Base-by-base conservation (phyloP, 805 yeast genomes). In the Schwanniomyces pseudopolymorphus region DNA sequence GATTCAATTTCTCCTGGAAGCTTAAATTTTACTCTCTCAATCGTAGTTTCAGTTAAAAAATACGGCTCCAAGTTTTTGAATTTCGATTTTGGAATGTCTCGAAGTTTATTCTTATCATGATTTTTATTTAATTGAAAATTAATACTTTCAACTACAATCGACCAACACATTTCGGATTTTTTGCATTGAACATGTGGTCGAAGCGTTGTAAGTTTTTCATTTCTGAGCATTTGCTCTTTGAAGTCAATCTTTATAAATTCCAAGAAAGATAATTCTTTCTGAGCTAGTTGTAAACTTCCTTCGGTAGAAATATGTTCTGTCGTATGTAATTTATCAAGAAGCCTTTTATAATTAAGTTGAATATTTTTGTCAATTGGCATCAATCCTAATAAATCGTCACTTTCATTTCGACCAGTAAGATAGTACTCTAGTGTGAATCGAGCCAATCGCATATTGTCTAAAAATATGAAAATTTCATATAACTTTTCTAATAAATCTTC, bases 401-500 rank as follows among this genome's bases (percentile, higher is more conserved):
- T 70, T 43, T 75, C 79, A 2, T 61, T 40, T 13, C 48, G 64
- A 24, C 77, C 75, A 4, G 77, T 69, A 2, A 82, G 50, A 43
- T 79, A 79, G 56, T 82, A 80, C 56, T 88, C 96, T 25, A 84
- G 61, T 1, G 82, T 64, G 49, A 74, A 73, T 33, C 89, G 69
- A 5, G 83, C 73, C 22, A 86, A 61, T 46, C 80, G 71, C 7
- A 64, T 59, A 24, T 75, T 69, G 4, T 72, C 75, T 42, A 85
- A 73, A 54, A 74, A 76, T 6, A 66, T 50, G 50, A 81, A 83
- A 1, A 86, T 61, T 17, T 79, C 76, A 17, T 74, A 69, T 24
- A 87, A 60, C 0, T 81, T 58, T 4, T 73, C 67, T 4, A 84
- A 70, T 1, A 85, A 68, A 4, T 74, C 65, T 10, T 76, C 72